These are phyloP conservation scores for Annulohypoxylon nitens DNA, from an alignment of 495 filamentous ascomycete genomes.

Conservation along the genomic window DNA sequence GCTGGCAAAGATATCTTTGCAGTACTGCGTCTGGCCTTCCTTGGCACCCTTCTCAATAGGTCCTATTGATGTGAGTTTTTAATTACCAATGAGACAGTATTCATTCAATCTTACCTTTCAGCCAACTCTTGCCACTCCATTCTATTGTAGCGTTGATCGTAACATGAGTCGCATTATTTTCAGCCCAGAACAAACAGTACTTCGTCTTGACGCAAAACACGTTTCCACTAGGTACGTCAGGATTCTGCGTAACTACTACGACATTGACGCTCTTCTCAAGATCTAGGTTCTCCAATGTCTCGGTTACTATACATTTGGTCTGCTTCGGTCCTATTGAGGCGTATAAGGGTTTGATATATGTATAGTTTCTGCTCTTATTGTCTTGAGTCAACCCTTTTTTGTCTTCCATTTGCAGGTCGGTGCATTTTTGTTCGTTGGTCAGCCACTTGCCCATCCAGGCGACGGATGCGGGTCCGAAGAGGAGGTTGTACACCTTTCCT, in stretches of 20 bases:
- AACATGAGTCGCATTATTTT: slow-evolving; percentile 84
- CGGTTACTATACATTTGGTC: slow-evolving; percentile 93
- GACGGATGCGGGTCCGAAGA: slow-evolving; percentile 84
- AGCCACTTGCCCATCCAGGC: slow-evolving; percentile 88
- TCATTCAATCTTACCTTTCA: slow-evolving; percentile 77
- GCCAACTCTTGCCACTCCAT: slow-evolving; percentile 98
- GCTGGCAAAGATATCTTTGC: slow-evolving; percentile 77
- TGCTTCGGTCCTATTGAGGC: slow-evolving; percentile 90
- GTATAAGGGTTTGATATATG: slow-evolving; percentile 91
- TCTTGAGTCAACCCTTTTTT: slow-evolving; percentile 80
- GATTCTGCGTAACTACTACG: slow-evolving; percentile 84
- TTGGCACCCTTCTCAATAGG: slow-evolving; percentile 96
- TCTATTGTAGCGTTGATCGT: slow-evolving; percentile 90
- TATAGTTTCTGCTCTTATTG: slow-evolving; percentile 78
- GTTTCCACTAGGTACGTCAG: slow-evolving; percentile 95
- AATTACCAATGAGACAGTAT: slow-evolving; percentile 21
- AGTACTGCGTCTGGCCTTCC: slow-evolving; percentile 87
- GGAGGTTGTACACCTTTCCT: slow-evolving; percentile 88
- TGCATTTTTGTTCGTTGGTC: slow-evolving; percentile 86
- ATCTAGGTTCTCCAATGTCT: slow-evolving; percentile 84
- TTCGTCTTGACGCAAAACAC: slow-evolving; percentile 92
- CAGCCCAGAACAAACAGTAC: slow-evolving; percentile 93
- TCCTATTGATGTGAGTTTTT: slow-evolving; percentile 60
- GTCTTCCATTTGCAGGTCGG: slow-evolving; percentile 86
- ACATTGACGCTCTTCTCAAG: slow-evolving; percentile 88